These are phyloP conservation scores for Potentilla sterilis DNA, from an alignment of 306 rosid species.

Conservation along the genomic window DNA sequence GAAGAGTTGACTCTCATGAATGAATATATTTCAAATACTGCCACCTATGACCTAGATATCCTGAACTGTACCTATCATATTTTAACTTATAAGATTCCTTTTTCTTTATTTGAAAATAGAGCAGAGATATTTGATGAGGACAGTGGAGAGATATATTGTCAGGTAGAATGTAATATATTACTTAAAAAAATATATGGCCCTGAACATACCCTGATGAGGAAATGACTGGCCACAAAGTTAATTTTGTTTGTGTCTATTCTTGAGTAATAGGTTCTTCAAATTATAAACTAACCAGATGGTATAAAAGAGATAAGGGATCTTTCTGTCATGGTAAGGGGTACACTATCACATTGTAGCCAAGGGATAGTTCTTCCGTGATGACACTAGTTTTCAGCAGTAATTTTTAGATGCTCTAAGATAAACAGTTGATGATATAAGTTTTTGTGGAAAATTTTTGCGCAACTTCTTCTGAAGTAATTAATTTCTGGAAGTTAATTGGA, in stretches of 20 bases:
- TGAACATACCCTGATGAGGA: background rate
- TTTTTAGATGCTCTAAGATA: background rate
- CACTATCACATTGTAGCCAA: background rate
- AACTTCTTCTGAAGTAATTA: constrained; percentile 4
- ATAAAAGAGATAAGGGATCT: background rate
- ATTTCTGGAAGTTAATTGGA: background rate
- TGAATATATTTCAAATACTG: constrained; percentile 1
- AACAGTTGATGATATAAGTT: background rate
- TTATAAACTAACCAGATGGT: background rate
- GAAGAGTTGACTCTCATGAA: constrained; percentile 15
- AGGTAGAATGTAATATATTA: background rate
- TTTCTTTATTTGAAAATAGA: background rate
- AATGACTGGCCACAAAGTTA: background rate
- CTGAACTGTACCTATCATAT: background rate
- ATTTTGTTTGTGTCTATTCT: background rate
- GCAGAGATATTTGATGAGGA: background rate
- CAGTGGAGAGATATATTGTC: background rate
- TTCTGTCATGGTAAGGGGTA: background rate
- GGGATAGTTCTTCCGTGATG: background rate
- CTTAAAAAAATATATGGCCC: background rate
- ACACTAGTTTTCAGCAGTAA: background rate
- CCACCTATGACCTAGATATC: background rate
- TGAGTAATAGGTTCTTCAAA: background rate
- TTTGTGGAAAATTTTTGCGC: too few species aligned
- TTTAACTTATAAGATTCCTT: background rate